Conservation (phyloP, 202 grass and related monocot genomes). For the Hordeum pubiflorum region DNA sequence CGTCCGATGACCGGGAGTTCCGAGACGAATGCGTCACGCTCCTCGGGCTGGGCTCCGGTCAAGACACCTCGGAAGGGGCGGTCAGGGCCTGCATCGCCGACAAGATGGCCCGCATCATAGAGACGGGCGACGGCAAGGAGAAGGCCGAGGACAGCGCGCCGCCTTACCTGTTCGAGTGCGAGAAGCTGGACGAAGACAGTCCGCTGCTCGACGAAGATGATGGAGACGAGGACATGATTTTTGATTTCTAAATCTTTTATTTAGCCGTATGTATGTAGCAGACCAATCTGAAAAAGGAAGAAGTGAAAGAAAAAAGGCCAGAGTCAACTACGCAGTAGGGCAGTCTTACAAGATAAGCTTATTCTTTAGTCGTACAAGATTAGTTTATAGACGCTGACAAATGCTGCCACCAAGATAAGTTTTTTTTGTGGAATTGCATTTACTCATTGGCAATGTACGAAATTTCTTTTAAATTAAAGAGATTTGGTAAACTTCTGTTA, state of each 20-base stretch:
- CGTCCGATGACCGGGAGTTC: slow-evolving; percentile 67
- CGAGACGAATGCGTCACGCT: slow-evolving; percentile 50
- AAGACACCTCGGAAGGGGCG: slow-evolving; percentile 26
- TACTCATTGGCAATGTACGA: no score
- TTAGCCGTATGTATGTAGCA: no score
- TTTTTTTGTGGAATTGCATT: no score
- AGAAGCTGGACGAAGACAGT: slow-evolving; percentile 33
- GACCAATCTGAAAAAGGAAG: no score
- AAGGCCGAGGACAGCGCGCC: slow-evolving; percentile 30
- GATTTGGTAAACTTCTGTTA: no score
- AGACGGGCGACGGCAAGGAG: slow-evolving; percentile 53
- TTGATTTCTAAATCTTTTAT: slow-evolving; percentile 31
- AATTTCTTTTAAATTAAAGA: no score
- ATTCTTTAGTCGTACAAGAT: no score
- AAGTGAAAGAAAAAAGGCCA: no score
- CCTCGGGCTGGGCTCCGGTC: slow-evolving; percentile 55
- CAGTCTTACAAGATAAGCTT: no score
- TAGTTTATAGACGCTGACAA: no score
- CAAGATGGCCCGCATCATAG: slow-evolving; percentile 62
- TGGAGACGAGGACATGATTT: slow-evolving; percentile 38
- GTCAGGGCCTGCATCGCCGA: slow-evolving; percentile 53
- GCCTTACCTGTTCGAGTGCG: slow-evolving; percentile 65
- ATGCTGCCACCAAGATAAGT: no score
- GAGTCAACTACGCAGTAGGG: no score
- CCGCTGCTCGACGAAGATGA: slow-evolving; percentile 27